Evolutionary conservation across 1,284 basidiomycete genomes (phyloP), one percentile per base, ranked within the genome.

Genomic region (Gomphus bonarii): DNA sequence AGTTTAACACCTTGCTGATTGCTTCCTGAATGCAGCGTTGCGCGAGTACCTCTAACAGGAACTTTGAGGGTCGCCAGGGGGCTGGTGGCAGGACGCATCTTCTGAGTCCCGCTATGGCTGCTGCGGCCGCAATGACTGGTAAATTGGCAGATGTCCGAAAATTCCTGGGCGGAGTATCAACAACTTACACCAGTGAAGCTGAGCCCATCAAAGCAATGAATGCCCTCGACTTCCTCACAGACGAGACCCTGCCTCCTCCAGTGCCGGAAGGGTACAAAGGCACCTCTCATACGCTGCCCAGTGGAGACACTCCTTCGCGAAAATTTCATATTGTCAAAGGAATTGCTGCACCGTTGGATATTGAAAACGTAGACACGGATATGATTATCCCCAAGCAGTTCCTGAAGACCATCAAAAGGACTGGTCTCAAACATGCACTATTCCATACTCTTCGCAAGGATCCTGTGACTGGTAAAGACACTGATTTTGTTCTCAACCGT

Each of bases 331-430:
- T 88, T 54, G 72, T 95, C 62, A 87, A 86, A 70, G 93, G 93
- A 44, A 83, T 93, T 61, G 82, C 90, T 30, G 93, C 92, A 3
- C 91, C 91, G n/a, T 70, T 97, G 70, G 82, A 89, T 70, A 89
- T 93, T 60, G 84, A 91, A 65, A 97, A 97, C 67, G 86, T 97
- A 61, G 94, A 97, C 71, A 97, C 94, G 54, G 95, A 97, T 69
- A 93, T 91, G 85, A 95, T 97, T 69, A 95, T 97, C 66, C 95
- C 94, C 5, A 95, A 95, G 68, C 90, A 93, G 68, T 97, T 95
- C 77, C 74, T 97, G 70, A 97, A 97, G 75, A 95, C 93, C 5
- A 74, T 97, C 63, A 93, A 95, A 73, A 82, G 95, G 58, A 95
- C 93, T 22, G 94, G 94, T 55, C 79, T 97, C 56, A 90, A 90